Conservation (phyloP, 305 asterid species). For the Fraxinus greggii region DNA sequence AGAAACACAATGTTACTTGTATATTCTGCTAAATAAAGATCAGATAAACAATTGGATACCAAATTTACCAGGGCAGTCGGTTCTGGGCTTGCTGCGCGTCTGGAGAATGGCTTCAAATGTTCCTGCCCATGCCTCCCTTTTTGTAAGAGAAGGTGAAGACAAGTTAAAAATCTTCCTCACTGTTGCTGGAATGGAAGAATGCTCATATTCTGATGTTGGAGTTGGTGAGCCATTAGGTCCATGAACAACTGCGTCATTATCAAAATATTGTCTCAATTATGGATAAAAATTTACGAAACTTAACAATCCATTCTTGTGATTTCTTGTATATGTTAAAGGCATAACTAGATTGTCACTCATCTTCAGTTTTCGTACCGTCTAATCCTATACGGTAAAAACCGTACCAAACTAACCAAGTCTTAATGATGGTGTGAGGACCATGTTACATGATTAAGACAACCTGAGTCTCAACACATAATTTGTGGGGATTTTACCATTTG, state of each 20-base stretch:
- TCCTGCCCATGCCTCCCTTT: conserved; percentile 87
- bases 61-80: conserved; percentile 72
- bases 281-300: neutral
- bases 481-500: neutral
- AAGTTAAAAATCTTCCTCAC: conserved; percentile 77
- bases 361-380: neutral
- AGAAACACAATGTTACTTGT: neutral
- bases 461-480: neutral
- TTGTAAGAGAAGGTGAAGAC: conserved; percentile 64
- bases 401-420: neutral
- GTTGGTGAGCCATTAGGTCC: conserved; percentile 70
- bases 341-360: neutral
- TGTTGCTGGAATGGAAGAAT: conserved; percentile 84
- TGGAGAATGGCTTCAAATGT: conserved; percentile 60
- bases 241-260: conserved; percentile 64
- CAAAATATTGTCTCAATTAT: neutral
- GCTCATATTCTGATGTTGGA: conserved; percentile 76
- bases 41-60: neutral
- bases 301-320: neutral
- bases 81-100: conserved; percentile 51
- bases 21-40: neutral
- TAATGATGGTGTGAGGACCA: conserved; percentile 1
- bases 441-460: neutral
- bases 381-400: neutral
- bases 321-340: neutral